Percentiles rank a stretch among this genome's conserved stretches.
These are phyloP conservation scores for Quercus robur DNA, from an alignment of 306 rosid genomes.

Conservation along the genomic window DNA sequence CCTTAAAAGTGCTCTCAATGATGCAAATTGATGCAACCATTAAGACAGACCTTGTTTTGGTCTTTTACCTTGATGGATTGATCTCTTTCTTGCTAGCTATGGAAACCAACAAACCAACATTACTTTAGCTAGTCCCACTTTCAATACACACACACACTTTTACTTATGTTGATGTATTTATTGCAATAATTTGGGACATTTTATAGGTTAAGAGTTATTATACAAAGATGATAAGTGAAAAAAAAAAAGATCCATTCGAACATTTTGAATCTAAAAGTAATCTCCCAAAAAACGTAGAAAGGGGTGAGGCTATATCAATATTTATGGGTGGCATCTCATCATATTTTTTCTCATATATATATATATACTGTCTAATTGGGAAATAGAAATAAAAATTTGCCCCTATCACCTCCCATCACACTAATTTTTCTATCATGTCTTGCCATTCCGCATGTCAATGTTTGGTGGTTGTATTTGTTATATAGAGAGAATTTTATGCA, in stretches of 20 bases:
- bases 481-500: too few species aligned
- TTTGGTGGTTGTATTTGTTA: too few species aligned
- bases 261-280: too few species aligned
- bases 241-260: not conserved
- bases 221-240: not conserved
- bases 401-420: too few species aligned
- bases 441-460: too few species aligned
- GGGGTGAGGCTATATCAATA: too few species aligned
- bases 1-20: not conserved
- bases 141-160: not conserved
- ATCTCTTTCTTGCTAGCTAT: not conserved
- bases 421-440: too few species aligned
- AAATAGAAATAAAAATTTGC: too few species aligned
- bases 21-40: not conserved
- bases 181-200: not conserved
- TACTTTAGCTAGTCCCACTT: not conserved
- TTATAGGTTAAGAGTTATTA: not conserved
- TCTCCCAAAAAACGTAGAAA: too few species aligned
- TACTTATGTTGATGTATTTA: not conserved
- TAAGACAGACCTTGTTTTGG: not conserved
- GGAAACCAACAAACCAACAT: not conserved
- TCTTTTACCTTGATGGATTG: not conserved
- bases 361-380: too few species aligned
- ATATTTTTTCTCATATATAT: too few species aligned
- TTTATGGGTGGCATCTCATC: too few species aligned